Evolutionary conservation across 768 basidiomycete species (phyloP).

Genomic region (Hypholoma fasciculare): DNA sequence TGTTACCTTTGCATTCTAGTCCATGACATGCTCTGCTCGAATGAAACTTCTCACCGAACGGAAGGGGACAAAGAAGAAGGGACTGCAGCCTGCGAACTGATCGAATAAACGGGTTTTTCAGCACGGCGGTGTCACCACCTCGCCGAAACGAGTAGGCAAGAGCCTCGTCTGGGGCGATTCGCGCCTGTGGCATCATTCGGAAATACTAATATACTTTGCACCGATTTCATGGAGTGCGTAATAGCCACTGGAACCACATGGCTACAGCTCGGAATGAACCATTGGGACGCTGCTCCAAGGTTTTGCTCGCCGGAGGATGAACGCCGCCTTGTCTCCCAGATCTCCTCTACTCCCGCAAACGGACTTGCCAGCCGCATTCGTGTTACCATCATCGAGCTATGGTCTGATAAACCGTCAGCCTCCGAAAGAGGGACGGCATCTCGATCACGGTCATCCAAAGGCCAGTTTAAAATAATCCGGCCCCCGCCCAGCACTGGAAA

Average conservation of each 20-base stretch:
- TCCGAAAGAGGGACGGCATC: not conserved
- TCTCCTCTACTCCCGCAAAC: not conserved
- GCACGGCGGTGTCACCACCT: not conserved
- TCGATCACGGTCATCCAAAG: constrained; percentile 13
- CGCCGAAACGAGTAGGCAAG: not conserved
- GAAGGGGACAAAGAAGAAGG: not conserved
- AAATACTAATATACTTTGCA: not conserved
- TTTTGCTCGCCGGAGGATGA: constrained; percentile 3
- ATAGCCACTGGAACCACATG: constrained; percentile 6
- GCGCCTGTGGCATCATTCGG: constrained; percentile 1
- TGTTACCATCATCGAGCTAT: constrained; percentile 3
- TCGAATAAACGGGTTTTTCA: not conserved
- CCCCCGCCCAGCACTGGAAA: not conserved
- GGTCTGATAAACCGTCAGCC: constrained; percentile 6
- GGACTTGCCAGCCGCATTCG: constrained; percentile 6
- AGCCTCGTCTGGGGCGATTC: constrained; percentile 1
- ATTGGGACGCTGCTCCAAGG: not conserved
- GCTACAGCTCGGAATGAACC: not conserved
- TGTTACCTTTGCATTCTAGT: too few species aligned
- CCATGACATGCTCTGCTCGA: not conserved
- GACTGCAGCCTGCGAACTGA: not conserved
- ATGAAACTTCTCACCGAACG: not conserved
- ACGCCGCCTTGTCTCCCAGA: not conserved
- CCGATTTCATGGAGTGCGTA: constrained; percentile 6
- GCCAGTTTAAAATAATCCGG: not conserved